Conservation (phyloP, 225 moss, liverwort and hornwort species). For the Climacium dendroides region DNA sequence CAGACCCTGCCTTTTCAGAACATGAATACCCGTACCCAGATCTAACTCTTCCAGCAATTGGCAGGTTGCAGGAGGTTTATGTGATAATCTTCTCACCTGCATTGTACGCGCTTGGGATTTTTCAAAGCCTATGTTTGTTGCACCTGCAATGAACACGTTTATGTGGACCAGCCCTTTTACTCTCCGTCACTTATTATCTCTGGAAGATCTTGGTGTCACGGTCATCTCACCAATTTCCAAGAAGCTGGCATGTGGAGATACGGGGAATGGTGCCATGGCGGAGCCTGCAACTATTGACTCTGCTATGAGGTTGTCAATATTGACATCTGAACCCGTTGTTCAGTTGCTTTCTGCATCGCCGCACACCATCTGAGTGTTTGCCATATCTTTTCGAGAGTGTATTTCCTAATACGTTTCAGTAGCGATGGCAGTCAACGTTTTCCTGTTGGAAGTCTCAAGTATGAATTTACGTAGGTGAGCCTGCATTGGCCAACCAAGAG, state of each 20-base stretch:
- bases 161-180: conserved; percentile 99
- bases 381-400: neutral
- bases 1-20: neutral
- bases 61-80: conserved; percentile 84
- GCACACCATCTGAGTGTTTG: conserved; percentile 10
- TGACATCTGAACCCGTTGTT: conserved; percentile 21
- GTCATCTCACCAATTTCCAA: conserved; percentile 79
- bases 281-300: conserved; percentile 88
- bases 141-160: conserved; percentile 94
- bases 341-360: conserved; percentile 21
- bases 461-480: neutral
- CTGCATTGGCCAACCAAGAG: neutral
- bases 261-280: conserved; percentile 94
- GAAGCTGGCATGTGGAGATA: conserved; percentile 86
- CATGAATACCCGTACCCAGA: neutral
- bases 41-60: neutral
- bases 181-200: conserved; percentile 47
- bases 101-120: conserved; percentile 99
- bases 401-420: neutral
- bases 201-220: conserved; percentile 60
- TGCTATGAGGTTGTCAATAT: conserved; percentile 52
- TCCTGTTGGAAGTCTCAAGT: neutral
- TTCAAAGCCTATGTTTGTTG: conserved; percentile 82
- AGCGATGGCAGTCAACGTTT: neutral
- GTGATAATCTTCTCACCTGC: conserved; percentile 95